A percentile compares a stretch with the other conserved stretches of the same genome.
phyloP scores from a whole-genome alignment of 805 yeast species.

The Zygosaccharomyces bailii region DNA sequence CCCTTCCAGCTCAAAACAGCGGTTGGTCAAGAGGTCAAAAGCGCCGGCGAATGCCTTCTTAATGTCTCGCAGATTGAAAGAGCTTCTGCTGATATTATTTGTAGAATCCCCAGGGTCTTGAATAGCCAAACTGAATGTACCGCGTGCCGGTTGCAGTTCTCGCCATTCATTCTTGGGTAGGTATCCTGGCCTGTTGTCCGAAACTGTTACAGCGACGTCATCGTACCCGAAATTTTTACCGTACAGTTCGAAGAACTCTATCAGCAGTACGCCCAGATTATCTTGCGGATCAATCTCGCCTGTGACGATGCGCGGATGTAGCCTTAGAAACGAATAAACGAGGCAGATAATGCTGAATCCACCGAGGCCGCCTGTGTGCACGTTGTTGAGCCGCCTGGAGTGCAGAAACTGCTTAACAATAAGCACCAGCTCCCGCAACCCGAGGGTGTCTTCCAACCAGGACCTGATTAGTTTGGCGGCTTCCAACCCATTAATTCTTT shows the following conservation, averaged over 20 bases:
- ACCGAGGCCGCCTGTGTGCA: slow-evolving; percentile 91
- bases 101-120: slow-evolving; percentile 83
- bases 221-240: slow-evolving; percentile 89
- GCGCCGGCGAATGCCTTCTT: slow-evolving; percentile 89
- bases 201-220: slow-evolving; percentile 63
- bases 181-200: slow-evolving; percentile 55
- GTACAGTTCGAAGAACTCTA: slow-evolving; percentile 90
- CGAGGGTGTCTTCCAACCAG: slow-evolving; percentile 74
- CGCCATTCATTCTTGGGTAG: slow-evolving; percentile 55
- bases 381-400: slow-evolving; percentile 75
- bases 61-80: slow-evolving; percentile 73
- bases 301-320: slow-evolving; percentile 75
- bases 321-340: slow-evolving; percentile 69
- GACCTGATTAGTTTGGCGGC: slow-evolving; percentile 74
- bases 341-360: slow-evolving; percentile 91
- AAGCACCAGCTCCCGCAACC: slow-evolving; percentile 75
- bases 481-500: slow-evolving; percentile 72
- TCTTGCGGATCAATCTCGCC: slow-evolving; percentile 62
- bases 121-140: slow-evolving; percentile 64
- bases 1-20: slow-evolving; percentile 67
- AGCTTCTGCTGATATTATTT: slow-evolving; percentile 82
- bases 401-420: slow-evolving; percentile 82
- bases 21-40: slow-evolving; percentile 66
- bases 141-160: slow-evolving; percentile 38
- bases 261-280: slow-evolving; percentile 79